A percentile compares a stretch with the other conserved stretches of the same genome.
Conservation (phyloP, 2,329 filamentous ascomycete genomes). For the Botrytis medusae region DNA sequence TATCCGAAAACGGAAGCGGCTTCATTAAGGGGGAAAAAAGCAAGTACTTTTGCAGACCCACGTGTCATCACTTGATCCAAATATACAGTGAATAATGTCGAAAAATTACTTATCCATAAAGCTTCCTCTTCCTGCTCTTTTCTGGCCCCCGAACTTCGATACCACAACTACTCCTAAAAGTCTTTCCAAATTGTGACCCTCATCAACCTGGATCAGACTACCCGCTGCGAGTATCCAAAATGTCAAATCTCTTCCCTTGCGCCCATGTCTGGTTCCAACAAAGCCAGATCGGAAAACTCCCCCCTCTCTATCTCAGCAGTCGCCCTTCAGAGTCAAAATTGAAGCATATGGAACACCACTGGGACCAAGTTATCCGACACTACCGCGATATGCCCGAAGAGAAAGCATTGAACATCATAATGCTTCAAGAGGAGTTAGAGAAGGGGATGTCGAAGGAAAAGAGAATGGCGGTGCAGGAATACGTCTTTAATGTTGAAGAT, state of each 20-base stretch:
- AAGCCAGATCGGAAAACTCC: not conserved
- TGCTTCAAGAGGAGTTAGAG: constrained; percentile 9
- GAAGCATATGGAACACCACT: constrained; percentile 10
- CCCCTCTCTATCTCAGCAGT: constrained; percentile 14
- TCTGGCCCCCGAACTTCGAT: not conserved
- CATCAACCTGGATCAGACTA: not conserved
- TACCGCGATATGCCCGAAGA: not conserved
- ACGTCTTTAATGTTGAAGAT: not conserved
- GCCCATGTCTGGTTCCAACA: not conserved
- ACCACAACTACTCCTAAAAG: not conserved
- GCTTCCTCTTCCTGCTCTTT: too few species aligned
- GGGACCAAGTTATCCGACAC: not conserved
- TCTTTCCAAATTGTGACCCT: not conserved
- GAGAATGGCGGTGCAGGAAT: not conserved
- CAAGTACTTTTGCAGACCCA: not conserved
- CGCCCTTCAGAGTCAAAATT: not conserved
- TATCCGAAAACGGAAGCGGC: not conserved
- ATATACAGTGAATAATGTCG: not conserved
- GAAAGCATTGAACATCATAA: not conserved
- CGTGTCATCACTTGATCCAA: not conserved
- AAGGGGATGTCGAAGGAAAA: constrained; percentile 13
- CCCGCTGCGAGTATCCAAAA: not conserved
- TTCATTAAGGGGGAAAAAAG: too few species aligned
- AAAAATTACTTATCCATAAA: not conserved
- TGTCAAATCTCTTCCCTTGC: not conserved